These are phyloP conservation scores for Punica granatum DNA, from an alignment of 345 rosid species.

Conservation along the genomic window DNA sequence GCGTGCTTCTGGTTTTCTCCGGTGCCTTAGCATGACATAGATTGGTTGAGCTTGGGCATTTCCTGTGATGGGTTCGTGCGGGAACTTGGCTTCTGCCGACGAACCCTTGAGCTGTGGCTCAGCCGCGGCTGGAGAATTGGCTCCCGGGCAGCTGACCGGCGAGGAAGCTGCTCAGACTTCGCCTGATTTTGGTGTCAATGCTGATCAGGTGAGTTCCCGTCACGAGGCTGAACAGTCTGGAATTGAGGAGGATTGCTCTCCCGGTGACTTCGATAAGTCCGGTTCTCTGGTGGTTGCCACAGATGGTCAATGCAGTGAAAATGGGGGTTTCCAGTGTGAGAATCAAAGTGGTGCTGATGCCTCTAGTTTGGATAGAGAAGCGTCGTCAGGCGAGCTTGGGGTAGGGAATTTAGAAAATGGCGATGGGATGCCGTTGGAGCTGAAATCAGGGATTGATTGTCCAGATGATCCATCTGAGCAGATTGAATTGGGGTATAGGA, in stretches of 20 bases:
- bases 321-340: background rate
- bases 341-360: background rate
- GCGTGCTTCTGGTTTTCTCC: background rate
- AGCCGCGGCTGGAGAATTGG: background rate
- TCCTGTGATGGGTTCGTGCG: background rate
- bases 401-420: background rate
- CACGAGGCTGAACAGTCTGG: background rate
- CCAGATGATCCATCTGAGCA: background rate
- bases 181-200: background rate
- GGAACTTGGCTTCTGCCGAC: slow-evolving; percentile 1
- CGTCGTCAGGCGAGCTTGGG: background rate
- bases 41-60: background rate
- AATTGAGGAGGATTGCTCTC: background rate
- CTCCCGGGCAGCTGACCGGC: background rate
- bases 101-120: slow-evolving; percentile 1
- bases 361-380: background rate
- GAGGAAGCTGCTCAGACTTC: background rate
- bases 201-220: background rate
- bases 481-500: background rate
- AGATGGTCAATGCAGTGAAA: background rate
- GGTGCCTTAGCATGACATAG: background rate
- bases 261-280: background rate
- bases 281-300: background rate
- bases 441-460: background rate
- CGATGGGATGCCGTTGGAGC: background rate